These are phyloP conservation scores for Auriscalpium vulgare DNA, from an alignment of 768 basidiomycete genomes.

Conservation along the genomic window DNA sequence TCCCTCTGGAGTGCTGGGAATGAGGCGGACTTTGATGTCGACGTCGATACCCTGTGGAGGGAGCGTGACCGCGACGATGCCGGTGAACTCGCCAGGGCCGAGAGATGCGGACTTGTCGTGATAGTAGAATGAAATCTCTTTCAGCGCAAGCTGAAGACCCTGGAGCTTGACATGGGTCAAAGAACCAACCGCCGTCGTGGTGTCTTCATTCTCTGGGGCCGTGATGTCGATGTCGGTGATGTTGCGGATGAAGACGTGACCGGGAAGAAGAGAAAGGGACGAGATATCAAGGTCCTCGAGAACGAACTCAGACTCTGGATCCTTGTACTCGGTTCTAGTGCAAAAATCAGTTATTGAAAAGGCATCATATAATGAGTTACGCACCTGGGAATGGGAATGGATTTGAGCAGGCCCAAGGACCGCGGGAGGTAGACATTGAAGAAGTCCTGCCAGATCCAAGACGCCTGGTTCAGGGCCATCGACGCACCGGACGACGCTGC, in stretches of 20 bases:
- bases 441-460: conserved; percentile 78
- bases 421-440: conserved; percentile 74
- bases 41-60: conserved; percentile 63
- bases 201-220: conserved; percentile 27
- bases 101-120: conserved; percentile 48
- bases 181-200: conserved; percentile 48
- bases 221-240: conserved; percentile 57
- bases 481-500: conserved; percentile 37
- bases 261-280: conserved; percentile 56
- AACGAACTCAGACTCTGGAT: conserved; percentile 61
- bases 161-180: conserved; percentile 60
- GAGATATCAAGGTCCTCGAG: conserved; percentile 70
- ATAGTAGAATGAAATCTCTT: conserved; percentile 70
- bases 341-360: not conserved
- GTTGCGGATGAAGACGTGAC: conserved; percentile 64
- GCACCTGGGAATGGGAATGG: conserved; percentile 64
- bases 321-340: conserved; percentile 64
- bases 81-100: conserved; percentile 50
- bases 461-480: conserved; percentile 48
- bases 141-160: conserved; percentile 53
- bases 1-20: conserved; percentile 41
- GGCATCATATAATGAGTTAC: not conserved
- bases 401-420: conserved; percentile 41
- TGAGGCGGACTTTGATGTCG: conserved; percentile 56
- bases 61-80: conserved; percentile 52